Evolutionary conservation across 768 basidiomycete genomes (phyloP).

Genomic region (Exsudoporus frostii): DNA sequence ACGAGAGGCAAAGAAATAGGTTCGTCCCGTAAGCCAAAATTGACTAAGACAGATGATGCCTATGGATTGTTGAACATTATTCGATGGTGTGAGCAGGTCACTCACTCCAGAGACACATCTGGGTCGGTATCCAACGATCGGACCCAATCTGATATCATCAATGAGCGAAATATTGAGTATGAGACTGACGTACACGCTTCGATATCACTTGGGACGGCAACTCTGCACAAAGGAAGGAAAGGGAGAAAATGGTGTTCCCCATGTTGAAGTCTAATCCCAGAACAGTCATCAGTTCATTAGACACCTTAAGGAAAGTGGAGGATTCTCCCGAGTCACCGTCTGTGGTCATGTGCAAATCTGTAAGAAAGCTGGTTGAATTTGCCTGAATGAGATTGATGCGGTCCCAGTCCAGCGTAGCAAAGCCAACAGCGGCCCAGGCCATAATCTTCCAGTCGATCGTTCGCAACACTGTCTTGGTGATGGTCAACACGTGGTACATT

Average conservation of each 20-base stretch:
- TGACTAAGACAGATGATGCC: slow-evolving; percentile 49
- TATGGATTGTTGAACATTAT: neutral
- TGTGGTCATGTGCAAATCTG: slow-evolving; percentile 52
- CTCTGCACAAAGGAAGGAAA: slow-evolving; percentile 53
- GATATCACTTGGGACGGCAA: slow-evolving; percentile 62
- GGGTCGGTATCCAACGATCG: slow-evolving; percentile 61
- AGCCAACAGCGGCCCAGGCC: slow-evolving; percentile 53
- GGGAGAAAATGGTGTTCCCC: slow-evolving; percentile 52
- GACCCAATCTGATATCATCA: slow-evolving; percentile 46
- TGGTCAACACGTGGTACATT: neutral
- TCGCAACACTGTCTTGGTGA: slow-evolving; percentile 41
- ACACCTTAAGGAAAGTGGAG: neutral
- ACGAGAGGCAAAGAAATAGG: slow-evolving; percentile 47
- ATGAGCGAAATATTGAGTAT: neutral
- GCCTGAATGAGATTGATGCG: slow-evolving; percentile 54
- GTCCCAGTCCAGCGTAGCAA: slow-evolving; percentile 55
- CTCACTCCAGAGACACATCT: slow-evolving; percentile 52
- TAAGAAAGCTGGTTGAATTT: slow-evolving; percentile 56
- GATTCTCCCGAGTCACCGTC: slow-evolving; percentile 30
- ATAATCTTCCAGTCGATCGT: slow-evolving; percentile 64
- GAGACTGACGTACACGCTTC: slow-evolving; percentile 42
- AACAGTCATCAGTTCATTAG: neutral
- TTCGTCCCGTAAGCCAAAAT: slow-evolving; percentile 54
- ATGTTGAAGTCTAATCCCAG: slow-evolving; percentile 46
- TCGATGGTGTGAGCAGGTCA: neutral